phyloP scores from a whole-genome alignment of 495 filamentous ascomycete genomes.

The Parathielavia appendiculata region DNA sequence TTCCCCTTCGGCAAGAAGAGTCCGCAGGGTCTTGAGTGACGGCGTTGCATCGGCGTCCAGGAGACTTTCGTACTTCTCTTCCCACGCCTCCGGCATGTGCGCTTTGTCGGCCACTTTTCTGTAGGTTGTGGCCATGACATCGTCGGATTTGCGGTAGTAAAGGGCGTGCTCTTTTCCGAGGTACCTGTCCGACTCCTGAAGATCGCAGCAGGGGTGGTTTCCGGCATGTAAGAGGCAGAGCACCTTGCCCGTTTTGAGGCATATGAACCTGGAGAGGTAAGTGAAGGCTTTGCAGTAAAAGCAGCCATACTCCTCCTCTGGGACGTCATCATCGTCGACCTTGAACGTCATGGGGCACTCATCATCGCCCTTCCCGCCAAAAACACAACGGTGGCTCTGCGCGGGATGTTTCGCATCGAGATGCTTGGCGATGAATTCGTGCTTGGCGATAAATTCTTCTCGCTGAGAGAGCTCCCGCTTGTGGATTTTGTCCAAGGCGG shows the following conservation, averaged over 20 bases:
- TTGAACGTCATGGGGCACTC: conserved; percentile 42
- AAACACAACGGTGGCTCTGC: conserved; percentile 35
- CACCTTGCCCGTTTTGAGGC: conserved; percentile 67
- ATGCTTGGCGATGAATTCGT: conserved; percentile 51
- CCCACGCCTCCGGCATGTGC: conserved; percentile 79
- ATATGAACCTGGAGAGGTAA: conserved; percentile 87
- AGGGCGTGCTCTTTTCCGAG: conserved; percentile 61
- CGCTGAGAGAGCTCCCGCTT: conserved; percentile 67
- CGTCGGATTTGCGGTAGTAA: conserved; percentile 70
- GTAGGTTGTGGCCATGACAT: conserved; percentile 57
- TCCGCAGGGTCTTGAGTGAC: conserved; percentile 77
- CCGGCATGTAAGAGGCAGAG: conserved; percentile 77
- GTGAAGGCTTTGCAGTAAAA: conserved; percentile 85
- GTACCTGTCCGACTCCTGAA: conserved; percentile 53
- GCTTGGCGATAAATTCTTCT: conserved; percentile 59
- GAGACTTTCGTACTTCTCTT: conserved; percentile 78
- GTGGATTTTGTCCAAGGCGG: conserved; percentile 72
- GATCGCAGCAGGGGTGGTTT: conserved; percentile 70
- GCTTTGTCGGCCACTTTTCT: conserved; percentile 83
- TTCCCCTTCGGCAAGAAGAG: conserved; percentile 87
- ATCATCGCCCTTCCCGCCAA: conserved; percentile 38
- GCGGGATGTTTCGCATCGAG: conserved; percentile 42
- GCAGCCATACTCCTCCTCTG: conserved; percentile 88
- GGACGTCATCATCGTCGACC: conserved; percentile 66
- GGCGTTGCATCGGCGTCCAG: conserved; percentile 79